Evolutionary conservation across 345 rosid species (phyloP).

Genomic region (Eucalyptus erythrocorys): DNA sequence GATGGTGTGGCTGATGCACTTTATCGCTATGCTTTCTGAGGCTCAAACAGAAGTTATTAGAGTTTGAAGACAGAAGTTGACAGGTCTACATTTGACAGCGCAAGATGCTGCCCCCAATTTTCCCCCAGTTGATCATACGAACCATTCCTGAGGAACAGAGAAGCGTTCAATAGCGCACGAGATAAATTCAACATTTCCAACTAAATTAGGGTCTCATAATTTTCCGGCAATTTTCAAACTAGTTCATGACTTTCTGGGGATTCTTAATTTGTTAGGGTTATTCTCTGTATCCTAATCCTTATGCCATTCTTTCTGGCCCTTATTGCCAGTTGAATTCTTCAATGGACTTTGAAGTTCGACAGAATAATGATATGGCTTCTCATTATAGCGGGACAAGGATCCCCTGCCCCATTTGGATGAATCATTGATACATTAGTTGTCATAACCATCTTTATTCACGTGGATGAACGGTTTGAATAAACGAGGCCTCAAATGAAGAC

Average conservation of each 20-base stretch:
- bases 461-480: background rate
- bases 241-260: background rate
- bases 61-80: background rate
- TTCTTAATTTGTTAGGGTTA: background rate
- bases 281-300: background rate
- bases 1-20: conserved; percentile 94
- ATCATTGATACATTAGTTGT: background rate
- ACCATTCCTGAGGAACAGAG: background rate
- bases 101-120: background rate
- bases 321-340: background rate
- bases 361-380: background rate
- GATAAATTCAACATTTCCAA: background rate
- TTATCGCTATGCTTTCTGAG: conserved; percentile 68
- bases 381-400: background rate
- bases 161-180: background rate
- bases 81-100: background rate
- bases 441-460: background rate
- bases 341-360: background rate
- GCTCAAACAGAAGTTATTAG: background rate
- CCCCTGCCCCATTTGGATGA: background rate
- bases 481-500: background rate
- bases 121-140: background rate
- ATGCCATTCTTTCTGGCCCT: background rate
- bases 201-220: background rate
- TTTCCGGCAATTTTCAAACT: background rate